Base-by-base conservation (phyloP, 1,284 basidiomycete species). In the Puccinia hordei region DNA sequence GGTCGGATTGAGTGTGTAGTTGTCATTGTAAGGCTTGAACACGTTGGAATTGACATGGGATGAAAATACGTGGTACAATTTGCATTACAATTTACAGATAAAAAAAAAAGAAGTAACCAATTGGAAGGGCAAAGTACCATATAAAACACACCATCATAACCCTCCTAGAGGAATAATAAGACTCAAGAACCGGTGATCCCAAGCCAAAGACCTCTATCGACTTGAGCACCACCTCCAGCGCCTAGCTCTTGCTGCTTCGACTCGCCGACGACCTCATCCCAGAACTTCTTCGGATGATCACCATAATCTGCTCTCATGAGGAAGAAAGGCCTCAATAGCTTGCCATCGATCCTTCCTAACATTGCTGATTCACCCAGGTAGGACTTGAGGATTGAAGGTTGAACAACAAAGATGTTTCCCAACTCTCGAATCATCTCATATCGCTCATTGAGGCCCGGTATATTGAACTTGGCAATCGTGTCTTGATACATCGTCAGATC, bases 371-470 rank as follows among this genome's bases (percentile, higher is more conserved):
- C 95, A 4, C 92, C 92, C 86, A 97, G 93, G 87, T 95, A 98
- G 0, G 93, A 93, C 83, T 92, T 93, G 82, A 98, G 89, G 81
- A 94, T 93, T 82, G 96, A 93, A 5, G 95, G 94, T 81, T 91
- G 92, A 65, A 98, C 93, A 83, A 98, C 91, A 89, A 98, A 99
- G 81, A 96, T 90, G 85, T 98, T 97, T 83, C 97, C 97, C 0
- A 99, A 90, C 86, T 99, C 95, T 65, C 96, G 92, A 82, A 99
- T 91, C 88, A 99, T 98, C 85, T 99, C 97, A 87, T 97, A 99
- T 24, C 97, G 93, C 86, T 98, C 96, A 82, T 92, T 90, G 3
- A 99, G 88, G 1, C 92, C 89, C 0, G 93, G 89, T 59, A 97
- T 91, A 44, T 89, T 89, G 86, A 96, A 98, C 17, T 90, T 90